Conservation (phyloP, 257 asterid species). For the Penstemon davidsonii region DNA sequence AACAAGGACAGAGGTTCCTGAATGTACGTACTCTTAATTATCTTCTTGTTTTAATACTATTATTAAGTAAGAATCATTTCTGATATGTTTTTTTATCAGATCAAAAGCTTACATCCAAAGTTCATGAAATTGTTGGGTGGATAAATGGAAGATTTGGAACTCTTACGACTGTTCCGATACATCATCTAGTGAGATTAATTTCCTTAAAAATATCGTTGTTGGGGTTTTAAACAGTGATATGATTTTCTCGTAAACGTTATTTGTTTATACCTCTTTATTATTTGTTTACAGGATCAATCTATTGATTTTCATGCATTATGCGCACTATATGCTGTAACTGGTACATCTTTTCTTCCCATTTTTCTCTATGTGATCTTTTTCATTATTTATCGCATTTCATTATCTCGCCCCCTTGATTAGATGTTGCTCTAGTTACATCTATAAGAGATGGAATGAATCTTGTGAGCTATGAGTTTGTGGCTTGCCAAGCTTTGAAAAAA, state of each 20-base stretch:
- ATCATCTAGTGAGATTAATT: conserved; percentile 70
- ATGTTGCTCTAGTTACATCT: conserved; percentile 88
- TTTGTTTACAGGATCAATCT: conserved; percentile 70
- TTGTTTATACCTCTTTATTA: conserved; percentile 9
- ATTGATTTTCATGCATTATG: conserved; percentile 75
- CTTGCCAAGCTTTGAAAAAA: conserved; percentile 88
- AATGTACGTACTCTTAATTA: conserved; percentile 59
- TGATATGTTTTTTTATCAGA: conserved; percentile 44
- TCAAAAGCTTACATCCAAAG: conserved; percentile 85
- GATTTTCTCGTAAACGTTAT: not conserved
- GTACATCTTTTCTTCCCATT: conserved; percentile 35
- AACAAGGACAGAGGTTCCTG: conserved; percentile 94
- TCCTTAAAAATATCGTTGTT: conserved; percentile 9
- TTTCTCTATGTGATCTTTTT: conserved; percentile 16
- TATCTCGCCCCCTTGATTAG: conserved; percentile 32
- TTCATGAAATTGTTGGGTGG: conserved; percentile 97
- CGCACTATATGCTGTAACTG: conserved; percentile 87
- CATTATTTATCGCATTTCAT: not conserved
- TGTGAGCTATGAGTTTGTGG: conserved; percentile 93
- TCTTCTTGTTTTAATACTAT: no score
- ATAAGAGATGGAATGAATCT: conserved; percentile 97
- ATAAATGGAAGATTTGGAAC: conserved; percentile 93
- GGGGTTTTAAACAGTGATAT: not conserved
- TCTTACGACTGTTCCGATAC: conserved; percentile 80
- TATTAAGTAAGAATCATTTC: no score